Conservation (phyloP, 192 early-diverging fungal species). For the Coemansia sp. region DNA sequence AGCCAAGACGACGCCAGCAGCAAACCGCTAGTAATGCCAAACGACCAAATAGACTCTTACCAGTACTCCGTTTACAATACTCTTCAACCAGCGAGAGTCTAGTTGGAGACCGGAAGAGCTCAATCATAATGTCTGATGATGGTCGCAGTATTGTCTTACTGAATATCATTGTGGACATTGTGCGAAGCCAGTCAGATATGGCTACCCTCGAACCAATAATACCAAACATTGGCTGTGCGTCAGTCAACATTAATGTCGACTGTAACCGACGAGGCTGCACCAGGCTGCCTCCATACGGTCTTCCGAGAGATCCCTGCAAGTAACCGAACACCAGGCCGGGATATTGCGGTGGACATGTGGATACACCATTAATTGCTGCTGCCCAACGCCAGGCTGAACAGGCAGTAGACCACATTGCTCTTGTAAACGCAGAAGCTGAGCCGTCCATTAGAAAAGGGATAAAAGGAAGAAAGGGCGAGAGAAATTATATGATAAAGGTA, state of each 20-base stretch:
- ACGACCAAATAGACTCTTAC: not conserved
- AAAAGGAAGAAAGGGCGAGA: not conserved
- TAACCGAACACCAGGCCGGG: constrained; percentile 34
- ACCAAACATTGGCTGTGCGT: constrained; percentile 27
- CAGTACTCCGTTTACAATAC: constrained; percentile 2
- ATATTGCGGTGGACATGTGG: constrained; percentile 26
- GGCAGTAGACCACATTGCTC: constrained; percentile 13
- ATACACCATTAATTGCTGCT: not conserved
- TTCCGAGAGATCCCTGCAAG: constrained; percentile 29
- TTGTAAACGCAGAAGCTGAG: not conserved
- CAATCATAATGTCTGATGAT: constrained; percentile 16
- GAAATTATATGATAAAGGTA: not conserved
- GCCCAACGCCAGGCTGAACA: constrained; percentile 27
- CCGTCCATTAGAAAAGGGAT: constrained; percentile 5
- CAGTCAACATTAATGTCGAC: constrained; percentile 17
- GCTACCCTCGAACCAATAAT: constrained; percentile 24
- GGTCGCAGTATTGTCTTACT: constrained; percentile 15
- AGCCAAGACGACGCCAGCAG: constrained; percentile 10
- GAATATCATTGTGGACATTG: constrained; percentile 27
- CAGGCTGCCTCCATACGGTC: constrained; percentile 32
- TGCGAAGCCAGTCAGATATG: constrained; percentile 26
- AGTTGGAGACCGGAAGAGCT: constrained; percentile 12
- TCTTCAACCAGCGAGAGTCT: constrained; percentile 7
- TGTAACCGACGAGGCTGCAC: constrained; percentile 16
- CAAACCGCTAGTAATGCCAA: constrained; percentile 8